phyloP scores from a whole-genome alignment of 768 basidiomycete genomes.

The Chlorophyllum brunneum region DNA sequence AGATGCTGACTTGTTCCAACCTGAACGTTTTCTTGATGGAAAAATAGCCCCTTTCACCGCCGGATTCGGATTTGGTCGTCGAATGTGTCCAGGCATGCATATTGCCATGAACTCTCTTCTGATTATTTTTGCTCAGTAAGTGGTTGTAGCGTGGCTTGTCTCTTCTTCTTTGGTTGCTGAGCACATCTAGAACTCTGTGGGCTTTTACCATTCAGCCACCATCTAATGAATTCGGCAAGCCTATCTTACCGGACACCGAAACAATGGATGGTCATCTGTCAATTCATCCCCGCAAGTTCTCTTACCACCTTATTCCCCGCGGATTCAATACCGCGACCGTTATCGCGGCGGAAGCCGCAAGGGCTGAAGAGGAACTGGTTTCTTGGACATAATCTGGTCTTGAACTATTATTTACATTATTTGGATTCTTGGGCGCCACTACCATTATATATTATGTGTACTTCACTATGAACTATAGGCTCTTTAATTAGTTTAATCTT shows the following conservation, averaged over 20 bases:
- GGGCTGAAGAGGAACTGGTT: conserved; percentile 14
- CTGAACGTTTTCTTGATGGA: conserved; percentile 22
- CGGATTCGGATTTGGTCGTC: conserved; percentile 25
- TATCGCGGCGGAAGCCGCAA: conserved; percentile 13
- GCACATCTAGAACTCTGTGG: conserved; percentile 19
- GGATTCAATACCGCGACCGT: conserved; percentile 8
- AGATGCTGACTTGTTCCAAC: conserved; percentile 18
- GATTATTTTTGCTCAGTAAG: conserved; percentile 21
- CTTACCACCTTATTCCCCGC: conserved; percentile 16
- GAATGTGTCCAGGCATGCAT: conserved; percentile 26
- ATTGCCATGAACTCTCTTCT: conserved; percentile 23
- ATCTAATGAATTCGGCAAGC: conserved; percentile 14
- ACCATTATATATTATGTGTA: no score
- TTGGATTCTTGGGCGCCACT: background rate
- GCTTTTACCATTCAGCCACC: conserved; percentile 19
- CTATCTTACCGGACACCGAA: conserved; percentile 17
- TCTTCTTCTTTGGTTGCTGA: background rate
- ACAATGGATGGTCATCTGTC: conserved; percentile 19
- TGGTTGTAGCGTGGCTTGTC: background rate
- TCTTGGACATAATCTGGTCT: conserved; percentile 3
- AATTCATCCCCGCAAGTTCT: conserved; percentile 18
- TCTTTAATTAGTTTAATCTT: no score
- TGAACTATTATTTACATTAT: background rate
- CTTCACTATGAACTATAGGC: no score
- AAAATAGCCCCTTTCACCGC: conserved; percentile 17